A percentile compares a stretch with the other conserved stretches of the same genome.
Conservation (phyloP, 2,329 filamentous ascomycete genomes). For the Neofusicoccum cordaticola region DNA sequence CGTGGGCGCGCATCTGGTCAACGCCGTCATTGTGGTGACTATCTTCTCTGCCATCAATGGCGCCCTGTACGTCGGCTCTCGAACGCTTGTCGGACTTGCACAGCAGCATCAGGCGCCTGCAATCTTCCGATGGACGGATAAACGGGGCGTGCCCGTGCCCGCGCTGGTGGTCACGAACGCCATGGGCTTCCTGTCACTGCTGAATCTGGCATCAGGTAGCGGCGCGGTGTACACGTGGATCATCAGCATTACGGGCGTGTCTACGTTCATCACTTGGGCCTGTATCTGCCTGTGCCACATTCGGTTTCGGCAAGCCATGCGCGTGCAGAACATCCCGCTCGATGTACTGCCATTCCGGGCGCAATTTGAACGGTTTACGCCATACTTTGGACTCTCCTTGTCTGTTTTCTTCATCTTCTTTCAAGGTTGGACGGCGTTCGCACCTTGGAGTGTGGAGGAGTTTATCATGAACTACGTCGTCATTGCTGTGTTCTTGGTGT, state of each 20-base stretch:
- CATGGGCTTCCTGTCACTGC: conserved; percentile 61
- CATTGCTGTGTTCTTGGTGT: neutral
- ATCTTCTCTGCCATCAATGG: conserved; percentile 91
- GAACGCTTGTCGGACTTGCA: conserved; percentile 84
- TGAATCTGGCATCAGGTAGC: conserved; percentile 71
- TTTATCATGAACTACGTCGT: neutral
- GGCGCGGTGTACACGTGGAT: conserved; percentile 76
- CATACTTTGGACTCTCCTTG: conserved; percentile 19
- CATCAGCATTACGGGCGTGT: conserved; percentile 68
- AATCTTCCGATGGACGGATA: conserved; percentile 60
- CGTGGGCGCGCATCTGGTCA: conserved; percentile 83
- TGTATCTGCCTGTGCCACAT: conserved; percentile 87
- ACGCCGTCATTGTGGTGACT: conserved; percentile 85
- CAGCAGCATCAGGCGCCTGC: conserved; percentile 65
- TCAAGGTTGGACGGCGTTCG: conserved; percentile 27
- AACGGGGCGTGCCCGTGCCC: conserved; percentile 48
- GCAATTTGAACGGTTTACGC: too few species aligned
- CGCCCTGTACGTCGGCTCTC: conserved; percentile 84
- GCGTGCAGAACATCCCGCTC: too few species aligned
- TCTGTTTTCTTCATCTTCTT: conserved; percentile 39
- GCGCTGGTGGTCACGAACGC: conserved; percentile 52
- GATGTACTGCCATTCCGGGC: too few species aligned
- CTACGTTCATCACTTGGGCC: conserved; percentile 74
- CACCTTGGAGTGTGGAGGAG: conserved; percentile 17
- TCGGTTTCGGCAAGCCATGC: too few species aligned